Evolutionary conservation across 345 rosid species (phyloP).

Genomic region (Garcia nutans): DNA sequence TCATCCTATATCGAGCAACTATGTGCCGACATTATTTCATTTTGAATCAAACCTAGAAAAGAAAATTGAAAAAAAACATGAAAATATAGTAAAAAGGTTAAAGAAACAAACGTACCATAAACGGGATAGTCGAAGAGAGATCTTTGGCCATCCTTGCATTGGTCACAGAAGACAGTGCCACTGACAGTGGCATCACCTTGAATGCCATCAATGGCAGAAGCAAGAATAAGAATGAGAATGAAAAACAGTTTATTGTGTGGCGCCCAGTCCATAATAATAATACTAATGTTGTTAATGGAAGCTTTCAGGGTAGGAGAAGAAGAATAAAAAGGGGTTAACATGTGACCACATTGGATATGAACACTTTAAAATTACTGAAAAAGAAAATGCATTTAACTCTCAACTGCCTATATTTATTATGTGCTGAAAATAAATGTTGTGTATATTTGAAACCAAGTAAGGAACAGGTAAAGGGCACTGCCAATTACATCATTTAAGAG

Average conservation of each 20-base stretch:
- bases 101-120: slow-evolving; percentile 37
- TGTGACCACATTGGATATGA: slow-evolving; percentile 1
- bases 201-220: slow-evolving; percentile 46
- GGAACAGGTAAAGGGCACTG: slow-evolving; percentile 2
- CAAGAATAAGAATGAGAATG: slow-evolving; percentile 44
- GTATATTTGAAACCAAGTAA: neutral
- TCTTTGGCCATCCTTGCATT: slow-evolving; percentile 77
- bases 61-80: neutral
- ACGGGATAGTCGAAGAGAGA: slow-evolving; percentile 80
- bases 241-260: slow-evolving; percentile 30
- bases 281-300: neutral
- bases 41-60: too few species aligned
- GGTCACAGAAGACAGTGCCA: slow-evolving; percentile 84
- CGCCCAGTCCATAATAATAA: slow-evolving; percentile 44
- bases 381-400: slow-evolving; percentile 32
- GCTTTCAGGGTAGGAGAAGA: neutral
- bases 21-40: too few species aligned
- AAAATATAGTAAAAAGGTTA: neutral
- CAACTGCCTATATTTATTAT: slow-evolving; percentile 61
- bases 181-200: slow-evolving; percentile 57
- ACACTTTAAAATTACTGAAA: slow-evolving; percentile 15
- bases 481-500: slow-evolving; percentile 7
- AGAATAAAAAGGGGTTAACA: neutral
- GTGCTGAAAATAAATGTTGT: neutral
- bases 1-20: too few species aligned